A percentile compares a stretch with the other conserved stretches of the same genome.
Conservation (phyloP, 2,329 filamentous ascomycete species). For the Pseudocercospora musae region DNA sequence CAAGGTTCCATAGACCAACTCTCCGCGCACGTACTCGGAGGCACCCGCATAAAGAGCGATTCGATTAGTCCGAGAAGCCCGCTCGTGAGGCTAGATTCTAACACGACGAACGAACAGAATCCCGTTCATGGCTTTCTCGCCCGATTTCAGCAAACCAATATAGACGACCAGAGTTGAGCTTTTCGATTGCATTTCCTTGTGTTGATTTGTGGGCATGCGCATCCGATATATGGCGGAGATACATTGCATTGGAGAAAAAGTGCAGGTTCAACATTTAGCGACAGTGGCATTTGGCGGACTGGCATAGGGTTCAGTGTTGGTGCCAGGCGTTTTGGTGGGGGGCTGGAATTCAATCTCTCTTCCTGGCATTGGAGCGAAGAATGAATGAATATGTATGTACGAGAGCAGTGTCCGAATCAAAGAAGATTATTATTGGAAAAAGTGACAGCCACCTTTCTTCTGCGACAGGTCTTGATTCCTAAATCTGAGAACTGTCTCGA, state of each 20-base stretch:
- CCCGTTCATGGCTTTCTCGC: slow-evolving; percentile 16
- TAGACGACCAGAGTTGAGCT: slow-evolving; percentile 17
- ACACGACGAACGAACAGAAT: not conserved
- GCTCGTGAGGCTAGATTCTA: slow-evolving; percentile 4
- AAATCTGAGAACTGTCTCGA: not conserved
- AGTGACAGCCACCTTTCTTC: not conserved
- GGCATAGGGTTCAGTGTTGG: not conserved
- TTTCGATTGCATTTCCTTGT: not conserved
- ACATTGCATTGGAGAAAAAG: slow-evolving; percentile 2
- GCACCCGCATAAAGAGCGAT: slow-evolving; percentile 5
- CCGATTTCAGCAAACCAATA: slow-evolving; percentile 15
- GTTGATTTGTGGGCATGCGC: not conserved
- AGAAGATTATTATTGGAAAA: not conserved
- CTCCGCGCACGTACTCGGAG: slow-evolving; percentile 16
- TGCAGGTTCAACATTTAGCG: slow-evolving; percentile 1
- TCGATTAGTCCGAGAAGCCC: slow-evolving; percentile 21
- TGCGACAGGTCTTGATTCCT: too few species aligned
- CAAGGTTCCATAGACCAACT: slow-evolving; percentile 33
- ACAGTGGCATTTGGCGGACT: not conserved
- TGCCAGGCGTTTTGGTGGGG: not conserved
- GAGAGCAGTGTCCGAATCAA: slow-evolving; percentile 1
- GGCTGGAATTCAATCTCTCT: not conserved
- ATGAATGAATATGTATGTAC: not conserved
- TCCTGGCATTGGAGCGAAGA: not conserved
- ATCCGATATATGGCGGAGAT: not conserved